Evolutionary conservation across 129 eudicot species (phyloP).

Genomic region (Deinandra increscens): DNA sequence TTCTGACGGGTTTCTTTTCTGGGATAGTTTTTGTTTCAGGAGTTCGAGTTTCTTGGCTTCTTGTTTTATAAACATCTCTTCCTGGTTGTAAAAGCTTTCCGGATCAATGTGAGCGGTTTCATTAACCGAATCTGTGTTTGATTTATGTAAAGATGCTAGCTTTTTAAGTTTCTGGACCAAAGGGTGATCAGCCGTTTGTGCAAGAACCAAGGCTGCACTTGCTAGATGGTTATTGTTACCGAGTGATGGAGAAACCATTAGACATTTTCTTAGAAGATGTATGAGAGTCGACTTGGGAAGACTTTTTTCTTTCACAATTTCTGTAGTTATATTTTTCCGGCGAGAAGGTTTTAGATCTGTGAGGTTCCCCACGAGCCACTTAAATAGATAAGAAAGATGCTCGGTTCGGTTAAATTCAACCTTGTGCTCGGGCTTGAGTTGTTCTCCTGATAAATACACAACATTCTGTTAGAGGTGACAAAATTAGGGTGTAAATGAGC

Average conservation of each 20-base stretch:
- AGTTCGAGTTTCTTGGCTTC: constrained; percentile 49
- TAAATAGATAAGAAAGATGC: constrained; percentile 48
- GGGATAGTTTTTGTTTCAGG: constrained; percentile 32
- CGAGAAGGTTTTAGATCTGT: constrained; percentile 36
- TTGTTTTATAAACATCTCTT: constrained; percentile 47
- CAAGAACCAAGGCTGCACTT: constrained; percentile 50
- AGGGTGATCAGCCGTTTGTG: constrained; percentile 39
- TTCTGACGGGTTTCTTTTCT: constrained; percentile 21
- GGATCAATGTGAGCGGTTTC: constrained; percentile 7
- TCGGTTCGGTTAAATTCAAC: constrained; percentile 30
- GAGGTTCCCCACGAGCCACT: constrained; percentile 55
- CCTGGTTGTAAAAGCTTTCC: constrained; percentile 37
- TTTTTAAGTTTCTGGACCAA: constrained; percentile 51
- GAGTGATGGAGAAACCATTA: constrained; percentile 32
- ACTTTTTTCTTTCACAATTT: constrained; percentile 26
- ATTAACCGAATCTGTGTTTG: constrained; percentile 19
- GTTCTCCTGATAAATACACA: constrained; percentile 34
- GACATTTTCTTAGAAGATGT: constrained; percentile 52
- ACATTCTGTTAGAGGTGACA: neutral
- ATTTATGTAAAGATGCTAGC: constrained; percentile 37
- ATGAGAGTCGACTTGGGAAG: constrained; percentile 44
- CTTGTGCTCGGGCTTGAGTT: constrained; percentile 23
- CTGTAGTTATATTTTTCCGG: constrained; percentile 28
- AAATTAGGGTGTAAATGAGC: too few relatives aligned
- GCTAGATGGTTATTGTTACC: constrained; percentile 50